Conservation (phyloP, 1,284 basidiomycete species). For the Melanopsichium pennsylvanicum region DNA sequence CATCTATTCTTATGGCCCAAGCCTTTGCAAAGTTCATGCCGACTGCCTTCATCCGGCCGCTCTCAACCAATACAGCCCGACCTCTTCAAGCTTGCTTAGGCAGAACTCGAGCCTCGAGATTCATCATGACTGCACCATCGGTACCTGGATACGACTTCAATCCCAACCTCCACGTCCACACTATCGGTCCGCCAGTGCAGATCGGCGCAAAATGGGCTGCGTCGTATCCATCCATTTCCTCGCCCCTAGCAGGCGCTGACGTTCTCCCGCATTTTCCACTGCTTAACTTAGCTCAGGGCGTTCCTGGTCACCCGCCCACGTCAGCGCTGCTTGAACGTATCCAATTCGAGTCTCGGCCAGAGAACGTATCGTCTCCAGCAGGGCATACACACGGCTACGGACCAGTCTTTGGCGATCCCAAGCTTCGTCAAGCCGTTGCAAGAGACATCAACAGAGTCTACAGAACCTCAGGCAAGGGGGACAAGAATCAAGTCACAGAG, state of each 20-base stretch:
- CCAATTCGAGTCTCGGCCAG: slow-evolving; percentile 18
- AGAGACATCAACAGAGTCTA: slow-evolving; percentile 76
- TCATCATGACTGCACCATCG: slow-evolving; percentile 12
- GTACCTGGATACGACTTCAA: slow-evolving; percentile 38
- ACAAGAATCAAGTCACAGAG: slow-evolving; percentile 64
- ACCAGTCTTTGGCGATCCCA: slow-evolving; percentile 73
- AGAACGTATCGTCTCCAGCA: slow-evolving; percentile 19
- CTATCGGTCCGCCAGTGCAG: slow-evolving; percentile 44
- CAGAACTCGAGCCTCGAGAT: not conserved
- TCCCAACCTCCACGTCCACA: slow-evolving; percentile 22
- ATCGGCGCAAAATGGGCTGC: slow-evolving; percentile 46
- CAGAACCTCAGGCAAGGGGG: slow-evolving; percentile 66
- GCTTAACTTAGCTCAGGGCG: slow-evolving; percentile 58
- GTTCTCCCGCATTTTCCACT: slow-evolving; percentile 26
- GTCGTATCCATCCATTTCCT: slow-evolving; percentile 24
- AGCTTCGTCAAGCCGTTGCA: slow-evolving; percentile 72
- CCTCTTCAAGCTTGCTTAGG: not conserved
- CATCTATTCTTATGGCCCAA: too few species aligned
- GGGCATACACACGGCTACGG: slow-evolving; percentile 72
- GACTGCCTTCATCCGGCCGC: not conserved
- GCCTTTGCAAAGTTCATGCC: slow-evolving; percentile 1
- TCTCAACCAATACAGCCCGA: slow-evolving; percentile 10
- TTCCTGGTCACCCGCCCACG: slow-evolving; percentile 50
- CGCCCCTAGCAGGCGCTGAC: slow-evolving; percentile 22
- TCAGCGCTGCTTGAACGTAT: slow-evolving; percentile 34